phyloP scores from a whole-genome alignment of 2,329 filamentous ascomycete species.

The Colletotrichum musae region DNA sequence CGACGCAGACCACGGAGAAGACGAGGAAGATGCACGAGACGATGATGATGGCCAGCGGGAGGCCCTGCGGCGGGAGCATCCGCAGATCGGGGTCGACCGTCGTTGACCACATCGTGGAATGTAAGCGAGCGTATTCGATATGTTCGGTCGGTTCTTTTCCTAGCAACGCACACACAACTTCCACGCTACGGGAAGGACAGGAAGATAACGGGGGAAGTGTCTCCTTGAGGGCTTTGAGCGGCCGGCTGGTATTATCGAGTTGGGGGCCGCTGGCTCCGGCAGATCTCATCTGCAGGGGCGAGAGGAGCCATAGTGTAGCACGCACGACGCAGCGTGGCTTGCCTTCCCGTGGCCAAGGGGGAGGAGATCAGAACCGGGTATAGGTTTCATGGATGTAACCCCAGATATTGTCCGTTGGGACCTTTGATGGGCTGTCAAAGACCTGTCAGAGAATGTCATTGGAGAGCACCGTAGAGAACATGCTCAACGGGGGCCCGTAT shows the following conservation, averaged over 20 bases:
- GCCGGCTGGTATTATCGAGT: neutral
- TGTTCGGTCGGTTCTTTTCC: neutral
- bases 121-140: slow-evolving; percentile 2
- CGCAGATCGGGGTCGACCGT: slow-evolving; percentile 33
- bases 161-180: neutral
- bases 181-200: neutral
- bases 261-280: slow-evolving; percentile 7
- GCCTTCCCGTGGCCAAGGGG: neutral
- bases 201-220: neutral
- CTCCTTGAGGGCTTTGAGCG: slow-evolving; percentile 21
- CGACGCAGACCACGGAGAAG: slow-evolving; percentile 35
- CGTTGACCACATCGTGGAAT: slow-evolving; percentile 34
- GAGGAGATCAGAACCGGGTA: slow-evolving; percentile 27
- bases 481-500: neutral
- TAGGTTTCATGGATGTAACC: slow-evolving; percentile 34
- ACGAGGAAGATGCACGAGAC: slow-evolving; percentile 35
- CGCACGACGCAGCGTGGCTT: slow-evolving; percentile 8
- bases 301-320: neutral
- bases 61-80: slow-evolving; percentile 21
- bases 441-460: slow-evolving; percentile 16
- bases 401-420: slow-evolving; percentile 19
- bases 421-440: slow-evolving; percentile 2
- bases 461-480: slow-evolving; percentile 1
- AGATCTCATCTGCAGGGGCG: slow-evolving; percentile 26
- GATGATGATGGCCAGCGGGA: slow-evolving; percentile 39